Evolutionary conservation across 352 stramenopile genomes (phyloP).

Genomic region (Globisporangium radiosum): DNA sequence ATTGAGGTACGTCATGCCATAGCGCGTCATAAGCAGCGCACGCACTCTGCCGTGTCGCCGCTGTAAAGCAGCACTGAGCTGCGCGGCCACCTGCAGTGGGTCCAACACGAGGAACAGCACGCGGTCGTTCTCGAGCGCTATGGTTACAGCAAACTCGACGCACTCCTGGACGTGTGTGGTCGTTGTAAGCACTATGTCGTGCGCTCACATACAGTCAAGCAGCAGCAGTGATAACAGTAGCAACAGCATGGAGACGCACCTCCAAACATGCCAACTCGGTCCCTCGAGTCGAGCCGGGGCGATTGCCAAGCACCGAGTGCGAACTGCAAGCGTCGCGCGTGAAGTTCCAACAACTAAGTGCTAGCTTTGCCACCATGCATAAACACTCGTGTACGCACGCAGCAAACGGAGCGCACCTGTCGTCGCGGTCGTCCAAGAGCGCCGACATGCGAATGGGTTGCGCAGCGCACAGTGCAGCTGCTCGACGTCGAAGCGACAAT

Average conservation of each 20-base stretch:
- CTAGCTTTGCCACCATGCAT: too few relatives aligned
- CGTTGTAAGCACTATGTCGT: background rate
- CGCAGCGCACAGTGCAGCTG: slow-evolving; percentile 32
- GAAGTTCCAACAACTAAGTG: too few relatives aligned
- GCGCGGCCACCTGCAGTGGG: slow-evolving; percentile 5
- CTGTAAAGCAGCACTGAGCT: slow-evolving; percentile 10
- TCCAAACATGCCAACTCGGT: background rate
- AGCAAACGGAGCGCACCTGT: slow-evolving; percentile 1
- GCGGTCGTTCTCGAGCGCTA: slow-evolving; percentile 10
- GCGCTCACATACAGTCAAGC: background rate
- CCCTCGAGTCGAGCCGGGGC: background rate
- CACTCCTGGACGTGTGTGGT: background rate
- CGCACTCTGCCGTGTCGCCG: background rate
- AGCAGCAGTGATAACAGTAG: background rate
- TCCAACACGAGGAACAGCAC: slow-evolving; percentile 15
- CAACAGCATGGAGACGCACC: background rate
- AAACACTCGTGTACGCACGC: background rate
- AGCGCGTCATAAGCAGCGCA: background rate
- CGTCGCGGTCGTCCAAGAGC: slow-evolving; percentile 13
- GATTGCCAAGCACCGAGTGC: background rate
- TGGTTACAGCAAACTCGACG: slow-evolving; percentile 13
- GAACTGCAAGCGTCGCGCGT: background rate
- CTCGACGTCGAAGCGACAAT: slow-evolving; percentile 16
- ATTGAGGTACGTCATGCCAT: too few relatives aligned
- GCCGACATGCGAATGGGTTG: slow-evolving; percentile 24